Evolutionary conservation across 345 rosid species (phyloP).

Genomic region (Eutrema yunnanense): DNA sequence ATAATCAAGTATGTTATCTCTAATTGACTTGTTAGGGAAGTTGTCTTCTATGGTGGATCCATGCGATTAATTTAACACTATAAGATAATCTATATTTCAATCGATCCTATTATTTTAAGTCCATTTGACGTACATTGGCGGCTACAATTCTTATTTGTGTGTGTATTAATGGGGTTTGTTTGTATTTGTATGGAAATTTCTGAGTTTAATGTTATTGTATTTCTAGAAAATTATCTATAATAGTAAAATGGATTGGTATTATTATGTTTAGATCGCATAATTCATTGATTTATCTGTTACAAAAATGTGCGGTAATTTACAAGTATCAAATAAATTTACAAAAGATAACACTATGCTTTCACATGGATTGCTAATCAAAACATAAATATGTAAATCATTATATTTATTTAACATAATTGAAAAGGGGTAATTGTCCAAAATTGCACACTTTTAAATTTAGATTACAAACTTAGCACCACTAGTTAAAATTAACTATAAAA

Average conservation of each 20-base stretch:
- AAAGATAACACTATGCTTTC: neutral
- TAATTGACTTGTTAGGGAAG: constrained; percentile 11
- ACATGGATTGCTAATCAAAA: neutral
- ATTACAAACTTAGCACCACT: no score
- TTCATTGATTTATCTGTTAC: neutral
- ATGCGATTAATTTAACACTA: neutral
- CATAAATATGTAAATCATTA: neutral
- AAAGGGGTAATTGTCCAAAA: no score
- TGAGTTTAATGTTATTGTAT: neutral
- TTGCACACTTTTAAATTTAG: no score
- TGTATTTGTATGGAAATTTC: neutral
- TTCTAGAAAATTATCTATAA: neutral
- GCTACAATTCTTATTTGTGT: neutral
- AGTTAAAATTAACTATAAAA: no score
- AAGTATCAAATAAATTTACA: no score
- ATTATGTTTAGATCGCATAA: neutral
- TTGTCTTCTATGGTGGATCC: constrained; percentile 11
- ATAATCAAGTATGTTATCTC: constrained; percentile 20
- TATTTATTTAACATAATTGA: no score
- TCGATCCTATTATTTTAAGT: neutral
- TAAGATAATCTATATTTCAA: neutral
- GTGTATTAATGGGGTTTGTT: neutral
- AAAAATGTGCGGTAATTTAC: neutral
- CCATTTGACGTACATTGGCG: constrained; percentile 21
- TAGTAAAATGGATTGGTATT: neutral